These are phyloP conservation scores for Yamagishiella unicocca DNA, from an alignment of 139 green algal species.

Conservation along the genomic window DNA sequence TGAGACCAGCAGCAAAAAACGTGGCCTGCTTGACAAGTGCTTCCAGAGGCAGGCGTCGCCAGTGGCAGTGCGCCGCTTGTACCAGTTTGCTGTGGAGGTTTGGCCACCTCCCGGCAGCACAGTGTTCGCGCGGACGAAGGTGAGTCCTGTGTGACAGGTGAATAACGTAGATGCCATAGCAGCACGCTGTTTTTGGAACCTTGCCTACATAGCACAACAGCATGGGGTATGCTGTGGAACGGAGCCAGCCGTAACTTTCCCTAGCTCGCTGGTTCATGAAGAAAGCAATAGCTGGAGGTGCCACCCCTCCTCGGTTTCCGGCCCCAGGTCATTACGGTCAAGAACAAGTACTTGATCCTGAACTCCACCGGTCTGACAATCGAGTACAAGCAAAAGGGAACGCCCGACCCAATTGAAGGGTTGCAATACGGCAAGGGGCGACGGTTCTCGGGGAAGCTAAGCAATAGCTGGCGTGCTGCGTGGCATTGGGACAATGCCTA, in stretches of 20 bases:
- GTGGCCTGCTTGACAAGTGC: background rate
- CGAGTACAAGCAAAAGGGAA: slow-evolving; percentile 87
- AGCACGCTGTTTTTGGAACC: too few relatives aligned
- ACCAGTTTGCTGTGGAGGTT: slow-evolving; percentile 84
- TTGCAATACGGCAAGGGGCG: slow-evolving; percentile 48
- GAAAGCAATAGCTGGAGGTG: too few relatives aligned
- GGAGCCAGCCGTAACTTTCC: too few relatives aligned
- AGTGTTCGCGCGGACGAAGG: slow-evolving; percentile 78
- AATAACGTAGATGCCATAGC: too few relatives aligned
- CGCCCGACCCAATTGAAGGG: slow-evolving; percentile 59
- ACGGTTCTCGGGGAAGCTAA: slow-evolving; percentile 67
- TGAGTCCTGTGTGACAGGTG: too few relatives aligned
- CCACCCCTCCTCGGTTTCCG: too few relatives aligned
- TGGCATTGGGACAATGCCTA: slow-evolving; percentile 84
- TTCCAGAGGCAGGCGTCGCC: background rate
- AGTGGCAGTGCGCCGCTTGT: slow-evolving; percentile 68
- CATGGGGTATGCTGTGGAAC: too few relatives aligned
- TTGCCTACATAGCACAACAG: too few relatives aligned
- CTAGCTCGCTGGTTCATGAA: too few relatives aligned
- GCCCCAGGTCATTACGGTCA: slow-evolving; percentile 87
- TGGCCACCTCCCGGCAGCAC: slow-evolving; percentile 69
- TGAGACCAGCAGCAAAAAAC: too few relatives aligned
- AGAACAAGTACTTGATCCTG: slow-evolving; percentile 89
- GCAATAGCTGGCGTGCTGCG: background rate
- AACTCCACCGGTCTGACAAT: slow-evolving; percentile 86